Percentiles rank a stretch among this genome's conserved stretches.
These are phyloP conservation scores for Phytophthora meadii DNA, from an alignment of 352 stramenopile species.

Conservation along the genomic window DNA sequence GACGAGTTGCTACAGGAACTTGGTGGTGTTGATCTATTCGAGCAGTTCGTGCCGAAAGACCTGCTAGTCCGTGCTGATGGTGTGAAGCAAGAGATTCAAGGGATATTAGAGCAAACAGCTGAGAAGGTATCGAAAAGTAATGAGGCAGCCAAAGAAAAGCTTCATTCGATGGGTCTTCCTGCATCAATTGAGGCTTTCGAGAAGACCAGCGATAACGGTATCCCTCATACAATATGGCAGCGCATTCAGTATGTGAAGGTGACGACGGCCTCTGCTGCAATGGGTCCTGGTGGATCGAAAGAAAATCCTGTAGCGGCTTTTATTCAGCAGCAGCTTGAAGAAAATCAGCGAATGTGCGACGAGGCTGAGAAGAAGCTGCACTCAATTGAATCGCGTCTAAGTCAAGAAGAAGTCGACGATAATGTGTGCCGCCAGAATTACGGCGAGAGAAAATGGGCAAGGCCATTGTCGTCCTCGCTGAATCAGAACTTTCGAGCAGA, in stretches of 20 bases:
- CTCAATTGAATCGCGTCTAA: conserved; percentile 57
- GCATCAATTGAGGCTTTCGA: conserved; percentile 85
- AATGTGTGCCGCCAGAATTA: conserved; percentile 78
- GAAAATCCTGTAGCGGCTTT: conserved; percentile 43
- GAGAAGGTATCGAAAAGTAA: conserved; percentile 58
- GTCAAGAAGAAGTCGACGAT: conserved; percentile 71
- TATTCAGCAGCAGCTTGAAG: conserved; percentile 57
- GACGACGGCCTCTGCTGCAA: conserved; percentile 20
- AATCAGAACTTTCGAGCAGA: conserved; percentile 69
- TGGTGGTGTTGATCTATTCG: conserved; percentile 69
- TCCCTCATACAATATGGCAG: conserved; percentile 61
- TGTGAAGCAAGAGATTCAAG: conserved; percentile 58
- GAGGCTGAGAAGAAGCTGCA: conserved; percentile 67
- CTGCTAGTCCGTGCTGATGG: conserved; percentile 54
- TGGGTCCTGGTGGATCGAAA: conserved; percentile 28
- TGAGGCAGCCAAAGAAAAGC: conserved; percentile 55
- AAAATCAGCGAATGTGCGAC: conserved; percentile 60
- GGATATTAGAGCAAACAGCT: conserved; percentile 48
- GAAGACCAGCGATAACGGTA: conserved; percentile 64
- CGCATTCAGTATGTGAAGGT: conserved; percentile 62
- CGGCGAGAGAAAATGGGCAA: conserved; percentile 56
- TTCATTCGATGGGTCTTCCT: conserved; percentile 67
- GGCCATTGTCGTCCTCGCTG: conserved; percentile 56
- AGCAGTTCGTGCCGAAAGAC: conserved; percentile 67
- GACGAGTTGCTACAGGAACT: conserved; percentile 68